Conservation (phyloP, 495 filamentous ascomycete genomes). For the Podospora pseudoanserina region DNA sequence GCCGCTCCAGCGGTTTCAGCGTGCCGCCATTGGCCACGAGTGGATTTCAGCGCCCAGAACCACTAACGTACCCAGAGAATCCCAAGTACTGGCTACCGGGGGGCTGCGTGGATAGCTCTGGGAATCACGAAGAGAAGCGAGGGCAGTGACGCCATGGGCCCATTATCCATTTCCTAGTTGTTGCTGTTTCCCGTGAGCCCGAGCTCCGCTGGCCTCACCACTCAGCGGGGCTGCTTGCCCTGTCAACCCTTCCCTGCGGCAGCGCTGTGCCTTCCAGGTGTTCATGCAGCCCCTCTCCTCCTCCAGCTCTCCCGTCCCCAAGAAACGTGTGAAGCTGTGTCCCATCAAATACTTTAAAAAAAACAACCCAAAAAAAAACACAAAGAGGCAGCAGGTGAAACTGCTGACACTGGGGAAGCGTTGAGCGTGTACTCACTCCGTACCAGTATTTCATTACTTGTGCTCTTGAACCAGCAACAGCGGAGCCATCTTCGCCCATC, state of each 20-base stretch:
- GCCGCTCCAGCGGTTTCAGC: slow-evolving; percentile 8
- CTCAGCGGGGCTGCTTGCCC: background rate
- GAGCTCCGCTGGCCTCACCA: background rate
- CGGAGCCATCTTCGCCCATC: background rate
- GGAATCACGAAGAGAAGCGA: no score
- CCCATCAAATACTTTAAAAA: background rate
- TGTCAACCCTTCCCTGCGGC: slow-evolving; percentile 1
- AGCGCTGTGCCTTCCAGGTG: background rate
- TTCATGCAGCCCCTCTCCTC: background rate
- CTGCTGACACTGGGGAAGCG: background rate
- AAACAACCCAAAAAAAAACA: background rate
- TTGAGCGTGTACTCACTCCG: no score
- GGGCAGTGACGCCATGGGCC: slow-evolving; percentile 5
- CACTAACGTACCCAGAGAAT: slow-evolving; percentile 1
- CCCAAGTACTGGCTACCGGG: slow-evolving; percentile 7
- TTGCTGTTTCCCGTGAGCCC: background rate
- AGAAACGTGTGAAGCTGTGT: background rate
- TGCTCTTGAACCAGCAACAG: background rate
- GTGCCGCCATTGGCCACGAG: background rate
- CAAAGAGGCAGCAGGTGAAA: background rate
- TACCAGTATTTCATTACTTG: no score
- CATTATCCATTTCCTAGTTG: no score
- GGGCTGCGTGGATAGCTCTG: slow-evolving; percentile 1
- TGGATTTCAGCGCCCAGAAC: background rate
- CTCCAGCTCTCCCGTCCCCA: no score